Base-by-base conservation (phyloP, 2,329 filamentous ascomycete genomes). In the Emergomyces pasteurianus region DNA sequence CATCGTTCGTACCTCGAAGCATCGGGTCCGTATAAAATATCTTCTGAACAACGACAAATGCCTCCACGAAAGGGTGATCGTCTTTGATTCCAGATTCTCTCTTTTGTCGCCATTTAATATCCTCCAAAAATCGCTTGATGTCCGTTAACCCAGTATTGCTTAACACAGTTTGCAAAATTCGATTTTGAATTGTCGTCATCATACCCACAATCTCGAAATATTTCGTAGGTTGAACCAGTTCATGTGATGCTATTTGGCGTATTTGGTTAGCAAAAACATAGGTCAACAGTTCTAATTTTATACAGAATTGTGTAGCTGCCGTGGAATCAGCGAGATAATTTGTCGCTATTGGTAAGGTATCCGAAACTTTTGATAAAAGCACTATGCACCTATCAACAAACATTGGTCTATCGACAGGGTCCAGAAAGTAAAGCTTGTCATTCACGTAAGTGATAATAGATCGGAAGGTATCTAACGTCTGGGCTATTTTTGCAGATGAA, bases 401-500 rank as follows among this genome's bases (percentile, higher is more conserved):
- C 4, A 72, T 69, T 31, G 66, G 69, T 21, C 82, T 77, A 67
- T 85, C 82, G 21, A 84, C 72, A 0, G 79, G 72, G 66, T 85
- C 83, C 36, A 77, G 72, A 64, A 85, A 85, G 49, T 74, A 74
- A 2, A 85, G 66, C 49, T 73, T 72, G 3, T 75, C 72, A 9
- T 78, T 78, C 49, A 80, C 66, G 63, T 83, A 86, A 28, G 70
- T 71, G 36, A 82, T 71, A 26, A 83, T 61, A 14, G 77, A 77
- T 59, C 79, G 74, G 53, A 73, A 75, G 26, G 67, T 31, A 36
- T 58, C 43, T 56, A 65, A 34, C 42, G 53, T 12, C 42, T 63
- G 38, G 58, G 65, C 60, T 46, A 65, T 58, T 47, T 64, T 61
- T 40, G 59, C 47, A 23, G 36, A 23, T 23, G 62, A 62, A 4